phyloP scores from a whole-genome alignment of 331 rosid genomes.

The Ulmus americana region DNA sequence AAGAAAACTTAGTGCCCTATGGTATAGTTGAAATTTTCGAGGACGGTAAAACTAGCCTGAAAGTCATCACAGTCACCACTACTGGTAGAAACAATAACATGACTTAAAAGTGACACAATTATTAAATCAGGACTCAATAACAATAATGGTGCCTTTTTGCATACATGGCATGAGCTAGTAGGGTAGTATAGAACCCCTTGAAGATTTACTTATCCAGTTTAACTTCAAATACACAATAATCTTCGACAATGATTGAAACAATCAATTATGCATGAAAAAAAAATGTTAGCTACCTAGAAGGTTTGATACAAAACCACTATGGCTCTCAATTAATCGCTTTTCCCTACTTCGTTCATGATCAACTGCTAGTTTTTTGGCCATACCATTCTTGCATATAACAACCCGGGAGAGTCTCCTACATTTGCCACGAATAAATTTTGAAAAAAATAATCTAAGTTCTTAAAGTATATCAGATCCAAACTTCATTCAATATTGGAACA shows the following conservation, averaged over 20 bases:
- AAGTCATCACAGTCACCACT: too few relatives aligned
- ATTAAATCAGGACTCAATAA: too few relatives aligned
- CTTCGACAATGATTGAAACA: too few relatives aligned
- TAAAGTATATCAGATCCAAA: background rate
- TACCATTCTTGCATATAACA: conserved; percentile 46
- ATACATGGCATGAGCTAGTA: too few relatives aligned
- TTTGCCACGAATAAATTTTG: conserved; percentile 36
- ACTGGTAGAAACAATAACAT: too few relatives aligned
- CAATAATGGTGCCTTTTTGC: too few relatives aligned
- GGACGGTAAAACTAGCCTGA: too few relatives aligned
- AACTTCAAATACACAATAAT: background rate
- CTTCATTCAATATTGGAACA: background rate
- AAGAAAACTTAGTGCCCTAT: too few relatives aligned
- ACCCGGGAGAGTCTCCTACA: conserved; percentile 68
- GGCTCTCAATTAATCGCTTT: conserved; percentile 42
- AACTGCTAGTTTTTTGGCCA: conserved; percentile 43
- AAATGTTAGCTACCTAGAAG: conserved; percentile 45
- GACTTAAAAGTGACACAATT: too few relatives aligned
- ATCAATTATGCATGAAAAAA: background rate
- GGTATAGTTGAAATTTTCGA: too few relatives aligned
- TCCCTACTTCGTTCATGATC: conserved; percentile 64
- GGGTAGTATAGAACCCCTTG: background rate
- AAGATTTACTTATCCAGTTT: background rate
- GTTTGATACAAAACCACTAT: conserved; percentile 66
- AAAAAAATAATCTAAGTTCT: background rate